Percentiles rank a stretch among this genome's conserved stretches.
phyloP scores from a whole-genome alignment of 306 rosid genomes.

The Cicer cuneatum region DNA sequence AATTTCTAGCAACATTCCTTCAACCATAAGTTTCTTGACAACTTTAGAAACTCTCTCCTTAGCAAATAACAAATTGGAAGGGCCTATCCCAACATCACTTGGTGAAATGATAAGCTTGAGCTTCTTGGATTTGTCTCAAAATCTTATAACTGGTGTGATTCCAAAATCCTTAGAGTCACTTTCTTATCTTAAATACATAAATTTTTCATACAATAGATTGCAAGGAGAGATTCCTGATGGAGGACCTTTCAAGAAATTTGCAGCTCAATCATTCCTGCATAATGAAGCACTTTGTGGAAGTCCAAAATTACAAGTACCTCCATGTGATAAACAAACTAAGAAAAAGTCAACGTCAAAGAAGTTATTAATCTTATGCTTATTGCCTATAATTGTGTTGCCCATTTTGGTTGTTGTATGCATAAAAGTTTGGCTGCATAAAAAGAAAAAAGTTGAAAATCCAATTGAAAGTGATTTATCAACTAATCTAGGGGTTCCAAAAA shows the following conservation, averaged over 20 bases:
- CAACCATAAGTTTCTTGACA: conserved; percentile 26
- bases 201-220: conserved; percentile 45
- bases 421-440: background rate
- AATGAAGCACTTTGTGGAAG: conserved; percentile 51
- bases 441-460: background rate
- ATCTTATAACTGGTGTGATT: conserved; percentile 42
- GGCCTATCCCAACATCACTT: conserved; percentile 44
- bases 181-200: conserved; percentile 31
- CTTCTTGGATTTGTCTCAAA: conserved; percentile 42
- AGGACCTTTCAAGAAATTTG: conserved; percentile 45
- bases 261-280: conserved; percentile 42
- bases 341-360: background rate
- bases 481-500: background rate
- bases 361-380: conserved; percentile 10
- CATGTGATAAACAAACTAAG: conserved; percentile 35
- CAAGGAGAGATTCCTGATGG: conserved; percentile 47
- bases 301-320: conserved; percentile 36
- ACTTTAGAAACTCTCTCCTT: conserved; percentile 42
- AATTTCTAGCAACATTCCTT: conserved; percentile 44
- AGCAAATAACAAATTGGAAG: conserved; percentile 43
- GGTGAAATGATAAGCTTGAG: conserved; percentile 39
- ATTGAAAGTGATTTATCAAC: background rate
- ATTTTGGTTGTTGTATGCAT: conserved; percentile 21
- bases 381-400: conserved; percentile 11
- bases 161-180: conserved; percentile 50